A percentile compares a stretch with the other conserved stretches of the same genome.
phyloP scores from a whole-genome alignment of 2,329 filamentous ascomycete genomes.

The Cladorrhinum sp. region DNA sequence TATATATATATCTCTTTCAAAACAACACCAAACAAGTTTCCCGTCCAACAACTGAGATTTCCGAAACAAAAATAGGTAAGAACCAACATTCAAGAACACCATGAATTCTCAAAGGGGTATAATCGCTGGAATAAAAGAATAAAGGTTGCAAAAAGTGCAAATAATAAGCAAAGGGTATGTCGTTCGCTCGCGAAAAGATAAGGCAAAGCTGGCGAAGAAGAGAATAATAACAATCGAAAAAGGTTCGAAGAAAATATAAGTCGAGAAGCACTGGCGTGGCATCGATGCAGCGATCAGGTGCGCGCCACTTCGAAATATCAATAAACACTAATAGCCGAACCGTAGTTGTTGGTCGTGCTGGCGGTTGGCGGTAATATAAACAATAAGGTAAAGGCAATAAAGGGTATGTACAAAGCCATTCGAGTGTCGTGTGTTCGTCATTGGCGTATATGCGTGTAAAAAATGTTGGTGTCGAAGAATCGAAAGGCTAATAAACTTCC shows the following conservation, averaged over 20 bases:
- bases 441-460: neutral
- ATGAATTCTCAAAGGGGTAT: conserved; percentile 11
- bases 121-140: conserved; percentile 1
- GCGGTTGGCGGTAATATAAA: conserved; percentile 4
- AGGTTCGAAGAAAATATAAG: conserved; percentile 11
- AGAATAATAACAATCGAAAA: neutral
- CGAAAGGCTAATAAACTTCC: neutral
- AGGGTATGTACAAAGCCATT: conserved; percentile 12
- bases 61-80: neutral
- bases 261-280: neutral
- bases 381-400: neutral
- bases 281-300: neutral
- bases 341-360: neutral
- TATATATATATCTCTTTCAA: neutral
- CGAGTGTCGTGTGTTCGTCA: neutral
- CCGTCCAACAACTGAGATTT: conserved; percentile 1
- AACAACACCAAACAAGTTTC: conserved; percentile 1
- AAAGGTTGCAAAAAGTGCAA: neutral
- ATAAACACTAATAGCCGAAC: conserved; percentile 23
- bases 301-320: conserved; percentile 10
- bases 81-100: neutral
- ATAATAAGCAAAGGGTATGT: conserved; percentile 6
- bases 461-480: neutral
- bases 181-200: too few species aligned
- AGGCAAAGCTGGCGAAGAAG: neutral